phyloP scores from a whole-genome alignment of 208 protist genomes.

The Lotmaria passim region DNA sequence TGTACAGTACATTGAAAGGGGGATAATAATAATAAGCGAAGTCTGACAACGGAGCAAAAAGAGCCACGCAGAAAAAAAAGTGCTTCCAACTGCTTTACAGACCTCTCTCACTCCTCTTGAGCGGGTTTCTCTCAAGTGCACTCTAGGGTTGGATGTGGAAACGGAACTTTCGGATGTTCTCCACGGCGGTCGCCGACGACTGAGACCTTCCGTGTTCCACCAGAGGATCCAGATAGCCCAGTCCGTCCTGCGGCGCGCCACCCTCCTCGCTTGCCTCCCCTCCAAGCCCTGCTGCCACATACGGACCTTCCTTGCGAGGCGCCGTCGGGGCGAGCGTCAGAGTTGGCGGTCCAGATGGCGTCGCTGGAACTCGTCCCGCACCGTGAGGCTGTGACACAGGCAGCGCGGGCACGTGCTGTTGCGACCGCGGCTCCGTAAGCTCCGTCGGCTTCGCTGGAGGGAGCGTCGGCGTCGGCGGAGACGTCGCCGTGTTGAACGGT shows the following conservation, averaged over 20 bases:
- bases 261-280: not conserved
- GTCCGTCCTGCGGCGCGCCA: not conserved
- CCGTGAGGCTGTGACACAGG: not conserved
- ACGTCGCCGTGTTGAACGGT: not conserved
- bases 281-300: not conserved
- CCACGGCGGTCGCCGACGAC: not conserved
- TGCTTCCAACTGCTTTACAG: too few species aligned
- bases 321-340: not conserved
- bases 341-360: not conserved
- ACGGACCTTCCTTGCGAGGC: not conserved
- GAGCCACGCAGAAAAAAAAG: too few species aligned
- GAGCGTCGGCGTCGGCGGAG: not conserved
- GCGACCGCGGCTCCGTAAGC: not conserved
- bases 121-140: too few species aligned
- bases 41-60: too few species aligned
- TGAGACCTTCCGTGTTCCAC: slow-evolving; percentile 14
- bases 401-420: not conserved
- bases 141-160: slow-evolving; percentile 17
- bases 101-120: too few species aligned
- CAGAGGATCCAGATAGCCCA: slow-evolving; percentile 29
- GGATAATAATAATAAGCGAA: not conserved
- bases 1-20: not conserved
- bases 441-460: too few species aligned
- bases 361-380: not conserved
- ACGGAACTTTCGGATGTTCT: slow-evolving; percentile 22